Percentiles rank a stretch among this genome's conserved stretches.
Evolutionary conservation across 129 eudicot genomes (phyloP).

Genomic region (Arctium minus): DNA sequence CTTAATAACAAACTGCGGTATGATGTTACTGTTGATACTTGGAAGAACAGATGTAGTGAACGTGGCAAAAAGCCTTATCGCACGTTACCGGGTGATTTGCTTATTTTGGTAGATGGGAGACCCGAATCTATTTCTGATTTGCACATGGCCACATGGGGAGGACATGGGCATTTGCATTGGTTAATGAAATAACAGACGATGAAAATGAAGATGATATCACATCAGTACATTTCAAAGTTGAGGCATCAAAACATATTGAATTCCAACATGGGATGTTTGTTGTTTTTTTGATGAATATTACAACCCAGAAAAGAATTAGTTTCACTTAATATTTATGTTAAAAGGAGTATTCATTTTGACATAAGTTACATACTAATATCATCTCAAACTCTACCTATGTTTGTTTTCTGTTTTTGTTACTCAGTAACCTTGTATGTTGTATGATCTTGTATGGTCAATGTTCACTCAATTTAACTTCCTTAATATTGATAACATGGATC

Average conservation of each 20-base stretch:
- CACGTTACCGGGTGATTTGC: constrained; percentile 66
- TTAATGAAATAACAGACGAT: constrained; percentile 24
- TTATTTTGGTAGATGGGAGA: constrained; percentile 28
- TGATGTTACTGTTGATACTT: constrained; percentile 40
- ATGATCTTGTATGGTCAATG: too few relatives aligned
- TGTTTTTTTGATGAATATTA: constrained; percentile 43
- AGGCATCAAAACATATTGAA: constrained; percentile 25
- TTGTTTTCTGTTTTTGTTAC: too few relatives aligned
- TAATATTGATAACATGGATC: constrained; percentile 37
- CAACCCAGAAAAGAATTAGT: constrained; percentile 49
- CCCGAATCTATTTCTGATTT: constrained; percentile 38
- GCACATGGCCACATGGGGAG: constrained; percentile 30
- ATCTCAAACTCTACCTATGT: too few relatives aligned
- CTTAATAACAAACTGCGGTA: not conserved
- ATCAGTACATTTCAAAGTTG: constrained; percentile 29
- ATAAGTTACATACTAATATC: too few relatives aligned
- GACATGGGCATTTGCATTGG: constrained; percentile 40
- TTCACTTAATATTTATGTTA: too few relatives aligned
- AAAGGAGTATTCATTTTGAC: too few relatives aligned
- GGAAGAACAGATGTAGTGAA: constrained; percentile 50
- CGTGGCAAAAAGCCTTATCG: constrained; percentile 50
- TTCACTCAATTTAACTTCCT: too few relatives aligned
- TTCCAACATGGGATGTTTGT: constrained; percentile 34
- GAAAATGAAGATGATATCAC: constrained; percentile 19
- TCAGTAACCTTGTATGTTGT: too few relatives aligned